Conservation (phyloP, 2,329 filamentous ascomycete species). For the Cladosporium sp. region DNA sequence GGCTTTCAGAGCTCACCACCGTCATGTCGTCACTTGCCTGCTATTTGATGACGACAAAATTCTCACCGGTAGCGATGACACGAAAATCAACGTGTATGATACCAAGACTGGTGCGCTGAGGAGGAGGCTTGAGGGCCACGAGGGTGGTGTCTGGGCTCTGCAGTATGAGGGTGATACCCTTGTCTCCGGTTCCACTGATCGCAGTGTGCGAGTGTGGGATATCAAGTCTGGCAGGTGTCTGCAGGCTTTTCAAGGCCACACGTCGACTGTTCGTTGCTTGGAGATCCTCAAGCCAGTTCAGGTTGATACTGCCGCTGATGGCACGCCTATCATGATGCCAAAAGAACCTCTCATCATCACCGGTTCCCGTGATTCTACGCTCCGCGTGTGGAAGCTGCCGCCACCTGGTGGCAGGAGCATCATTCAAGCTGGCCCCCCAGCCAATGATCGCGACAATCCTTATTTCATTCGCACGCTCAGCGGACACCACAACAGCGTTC, state of each 20-base stretch:
- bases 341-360: conserved; percentile 95
- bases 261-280: conserved; percentile 90
- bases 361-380: conserved; percentile 87
- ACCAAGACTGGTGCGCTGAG: conserved; percentile 86
- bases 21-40: conserved; percentile 94
- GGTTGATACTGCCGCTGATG: conserved; percentile 65
- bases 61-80: conserved; percentile 94
- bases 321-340: conserved; percentile 79
- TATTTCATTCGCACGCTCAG: conserved; percentile 86
- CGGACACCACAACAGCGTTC: conserved; percentile 89
- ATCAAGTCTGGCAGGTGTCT: conserved; percentile 89
- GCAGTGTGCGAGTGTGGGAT: conserved; percentile 99
- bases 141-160: conserved; percentile 95
- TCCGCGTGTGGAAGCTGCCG: conserved; percentile 91
- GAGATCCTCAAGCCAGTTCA: conserved; percentile 88
- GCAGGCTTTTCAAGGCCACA: conserved; percentile 95
- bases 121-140: conserved; percentile 82
- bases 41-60: conserved; percentile 99
- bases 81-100: conserved; percentile 95
- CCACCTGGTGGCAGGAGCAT: conserved; percentile 71
- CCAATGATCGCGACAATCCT: conserved; percentile 74
- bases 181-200: conserved; percentile 92
- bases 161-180: conserved; percentile 94
- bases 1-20: conserved; percentile 91
- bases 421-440: conserved; percentile 71